phyloP scores from a whole-genome alignment of 225 moss, liverwort and hornwort species.

The Anthoceros angustus region DNA sequence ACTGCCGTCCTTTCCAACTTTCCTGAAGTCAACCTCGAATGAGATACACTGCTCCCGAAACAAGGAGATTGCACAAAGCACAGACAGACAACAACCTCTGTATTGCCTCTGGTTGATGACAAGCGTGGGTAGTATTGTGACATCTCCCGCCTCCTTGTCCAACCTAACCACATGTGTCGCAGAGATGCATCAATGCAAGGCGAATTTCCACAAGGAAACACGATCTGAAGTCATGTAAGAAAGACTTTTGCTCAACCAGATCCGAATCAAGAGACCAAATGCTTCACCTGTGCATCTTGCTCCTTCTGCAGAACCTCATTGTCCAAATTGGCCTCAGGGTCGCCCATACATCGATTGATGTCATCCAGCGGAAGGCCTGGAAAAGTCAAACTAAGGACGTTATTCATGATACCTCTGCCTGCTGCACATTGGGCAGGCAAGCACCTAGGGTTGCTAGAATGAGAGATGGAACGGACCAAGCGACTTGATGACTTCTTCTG shows the following conservation, averaged over 20 bases:
- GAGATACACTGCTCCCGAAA: neutral
- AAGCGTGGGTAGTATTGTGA: constrained; percentile 81
- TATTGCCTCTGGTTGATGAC: constrained; percentile 77
- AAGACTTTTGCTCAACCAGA: no score
- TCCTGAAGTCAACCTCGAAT: constrained; percentile 14
- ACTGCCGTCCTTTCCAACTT: constrained; percentile 84
- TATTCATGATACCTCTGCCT: neutral
- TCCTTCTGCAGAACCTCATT: constrained; percentile 50
- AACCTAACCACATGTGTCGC: constrained; percentile 18
- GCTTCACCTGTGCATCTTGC: constrained; percentile 61
- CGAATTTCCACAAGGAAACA: no score
- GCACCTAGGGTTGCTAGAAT: neutral
- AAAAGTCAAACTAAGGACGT: neutral
- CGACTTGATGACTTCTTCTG: constrained; percentile 55
- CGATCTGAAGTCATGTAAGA: no score
- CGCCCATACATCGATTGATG: constrained; percentile 60
- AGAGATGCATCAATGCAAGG: neutral
- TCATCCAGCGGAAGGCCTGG: constrained; percentile 33
- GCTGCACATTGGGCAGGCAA: neutral
- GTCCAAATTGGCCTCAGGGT: constrained; percentile 33
- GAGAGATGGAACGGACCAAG: constrained; percentile 21
- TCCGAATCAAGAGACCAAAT: neutral
- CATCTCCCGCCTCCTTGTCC: constrained; percentile 59
- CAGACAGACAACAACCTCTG: constrained; percentile 24
- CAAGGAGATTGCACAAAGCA: neutral